Evolutionary conservation across 805 yeast genomes (phyloP).

Genomic region (Saturnispora halmiae): DNA sequence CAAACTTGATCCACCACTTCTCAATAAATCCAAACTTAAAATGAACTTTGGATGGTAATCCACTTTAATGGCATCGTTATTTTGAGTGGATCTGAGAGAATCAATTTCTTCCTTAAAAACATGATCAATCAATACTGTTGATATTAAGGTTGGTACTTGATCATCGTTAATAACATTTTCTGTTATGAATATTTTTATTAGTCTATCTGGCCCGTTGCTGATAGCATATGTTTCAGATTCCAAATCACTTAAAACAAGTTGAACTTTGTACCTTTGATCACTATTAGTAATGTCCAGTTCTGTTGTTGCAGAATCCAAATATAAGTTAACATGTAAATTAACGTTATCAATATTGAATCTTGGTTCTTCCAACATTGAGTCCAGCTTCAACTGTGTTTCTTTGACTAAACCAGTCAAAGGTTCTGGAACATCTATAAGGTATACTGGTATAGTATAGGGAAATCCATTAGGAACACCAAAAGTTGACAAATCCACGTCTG

Average conservation of each 20-base stretch:
- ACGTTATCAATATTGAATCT: slow-evolving; percentile 1
- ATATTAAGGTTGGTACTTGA: slow-evolving; percentile 30
- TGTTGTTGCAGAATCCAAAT: slow-evolving; percentile 18
- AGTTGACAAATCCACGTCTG: slow-evolving; percentile 23
- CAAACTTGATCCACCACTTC: slow-evolving; percentile 58
- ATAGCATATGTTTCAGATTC: slow-evolving; percentile 23
- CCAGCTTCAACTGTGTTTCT: slow-evolving; percentile 31
- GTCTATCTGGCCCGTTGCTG: slow-evolving; percentile 32
- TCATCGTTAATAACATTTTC: slow-evolving; percentile 21
- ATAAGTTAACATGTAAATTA: slow-evolving; percentile 28
- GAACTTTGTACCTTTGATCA: slow-evolving; percentile 12
- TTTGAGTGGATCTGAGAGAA: slow-evolving; percentile 9
- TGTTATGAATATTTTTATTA: slow-evolving; percentile 27
- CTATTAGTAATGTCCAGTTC: slow-evolving; percentile 22
- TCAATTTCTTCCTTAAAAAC: slow-evolving; percentile 27
- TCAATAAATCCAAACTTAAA: slow-evolving; percentile 63
- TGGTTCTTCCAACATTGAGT: too few species aligned
- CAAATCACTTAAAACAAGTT: slow-evolving; percentile 23
- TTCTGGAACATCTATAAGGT: slow-evolving; percentile 30
- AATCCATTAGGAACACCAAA: slow-evolving; percentile 20
- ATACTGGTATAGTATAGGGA: slow-evolving; percentile 35
- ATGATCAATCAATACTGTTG: slow-evolving; percentile 30
- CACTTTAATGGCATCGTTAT: slow-evolving; percentile 27
- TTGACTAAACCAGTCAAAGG: slow-evolving; percentile 26
- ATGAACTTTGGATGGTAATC: slow-evolving; percentile 61